Percentiles rank a stretch among this genome's conserved stretches.
These are phyloP conservation scores for Pichia pseudocactophila DNA, from an alignment of 805 yeast species.

Conservation along the genomic window DNA sequence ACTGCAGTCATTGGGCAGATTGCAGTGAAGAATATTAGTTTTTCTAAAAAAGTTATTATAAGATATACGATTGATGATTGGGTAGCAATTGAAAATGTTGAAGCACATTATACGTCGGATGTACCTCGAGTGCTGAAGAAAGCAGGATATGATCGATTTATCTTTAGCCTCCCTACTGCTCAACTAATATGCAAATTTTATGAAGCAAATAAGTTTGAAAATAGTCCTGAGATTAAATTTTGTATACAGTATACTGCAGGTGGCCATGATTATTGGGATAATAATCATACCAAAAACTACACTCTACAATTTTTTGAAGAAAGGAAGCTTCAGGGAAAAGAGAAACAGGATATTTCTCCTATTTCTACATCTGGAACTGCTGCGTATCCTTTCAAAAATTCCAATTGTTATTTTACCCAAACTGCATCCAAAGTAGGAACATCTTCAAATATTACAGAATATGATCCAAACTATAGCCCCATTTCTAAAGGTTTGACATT, in stretches of 20 bases:
- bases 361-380: background rate
- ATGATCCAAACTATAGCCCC: too few species aligned
- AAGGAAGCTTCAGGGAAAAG: background rate
- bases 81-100: conserved; percentile 64
- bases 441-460: too few species aligned
- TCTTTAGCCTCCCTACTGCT: conserved; percentile 50
- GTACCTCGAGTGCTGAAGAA: conserved; percentile 39
- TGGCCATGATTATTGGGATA: conserved; percentile 66
- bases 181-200: conserved; percentile 27
- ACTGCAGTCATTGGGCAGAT: conserved; percentile 59
- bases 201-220: conserved; percentile 6
- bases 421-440: too few species aligned
- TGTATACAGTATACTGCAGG: conserved; percentile 49
- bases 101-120: conserved; percentile 52
- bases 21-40: conserved; percentile 69
- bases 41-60: conserved; percentile 55
- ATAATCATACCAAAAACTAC: conserved; percentile 55
- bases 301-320: conserved; percentile 31
- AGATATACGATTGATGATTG: conserved; percentile 74
- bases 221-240: conserved; percentile 26
- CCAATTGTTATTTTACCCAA: too few species aligned
- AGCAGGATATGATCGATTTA: conserved; percentile 60
- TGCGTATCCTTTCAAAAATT: too few species aligned
- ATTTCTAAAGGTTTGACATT: conserved; percentile 1
- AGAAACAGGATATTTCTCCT: background rate